phyloP scores from a whole-genome alignment of 192 early-diverging fungal genomes.

The Dispira parvispora region DNA sequence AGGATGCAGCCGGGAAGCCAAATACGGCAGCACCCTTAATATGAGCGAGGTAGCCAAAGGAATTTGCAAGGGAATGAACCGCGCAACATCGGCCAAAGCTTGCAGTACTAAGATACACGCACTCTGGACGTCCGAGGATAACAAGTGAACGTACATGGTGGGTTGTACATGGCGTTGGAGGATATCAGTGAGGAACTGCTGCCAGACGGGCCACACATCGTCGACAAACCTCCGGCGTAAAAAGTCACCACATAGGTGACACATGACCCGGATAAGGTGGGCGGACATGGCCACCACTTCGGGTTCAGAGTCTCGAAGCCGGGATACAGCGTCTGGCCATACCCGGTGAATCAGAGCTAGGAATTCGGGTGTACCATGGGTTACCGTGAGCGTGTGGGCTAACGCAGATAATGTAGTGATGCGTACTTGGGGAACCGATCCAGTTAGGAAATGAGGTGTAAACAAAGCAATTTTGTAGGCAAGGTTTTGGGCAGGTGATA shows the following conservation, averaged over 20 bases:
- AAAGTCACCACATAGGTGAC: constrained; percentile 6
- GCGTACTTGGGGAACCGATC: not conserved
- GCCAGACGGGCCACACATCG: constrained; percentile 8
- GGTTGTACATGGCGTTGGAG: not conserved
- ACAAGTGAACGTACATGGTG: not conserved
- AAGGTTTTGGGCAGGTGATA: not conserved
- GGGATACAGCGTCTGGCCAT: constrained; percentile 3
- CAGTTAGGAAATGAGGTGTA: not conserved
- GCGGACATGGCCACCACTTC: not conserved
- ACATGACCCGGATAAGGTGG: not conserved
- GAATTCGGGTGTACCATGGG: not conserved
- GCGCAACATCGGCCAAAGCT: not conserved
- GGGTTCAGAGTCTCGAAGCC: not conserved
- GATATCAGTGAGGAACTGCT: not conserved
- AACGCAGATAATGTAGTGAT: not conserved
- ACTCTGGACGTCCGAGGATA: not conserved
- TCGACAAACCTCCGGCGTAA: not conserved
- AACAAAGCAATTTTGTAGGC: constrained; percentile 10
- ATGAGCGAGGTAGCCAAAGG: not conserved
- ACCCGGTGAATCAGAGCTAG: constrained; percentile 8
- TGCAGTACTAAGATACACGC: not conserved
- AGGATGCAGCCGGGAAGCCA: not conserved
- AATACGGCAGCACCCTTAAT: not conserved
- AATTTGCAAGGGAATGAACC: not conserved
- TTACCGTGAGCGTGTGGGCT: not conserved